phyloP scores from a whole-genome alignment of 148 eudicot genomes.

The Limonium bicolor region DNA sequence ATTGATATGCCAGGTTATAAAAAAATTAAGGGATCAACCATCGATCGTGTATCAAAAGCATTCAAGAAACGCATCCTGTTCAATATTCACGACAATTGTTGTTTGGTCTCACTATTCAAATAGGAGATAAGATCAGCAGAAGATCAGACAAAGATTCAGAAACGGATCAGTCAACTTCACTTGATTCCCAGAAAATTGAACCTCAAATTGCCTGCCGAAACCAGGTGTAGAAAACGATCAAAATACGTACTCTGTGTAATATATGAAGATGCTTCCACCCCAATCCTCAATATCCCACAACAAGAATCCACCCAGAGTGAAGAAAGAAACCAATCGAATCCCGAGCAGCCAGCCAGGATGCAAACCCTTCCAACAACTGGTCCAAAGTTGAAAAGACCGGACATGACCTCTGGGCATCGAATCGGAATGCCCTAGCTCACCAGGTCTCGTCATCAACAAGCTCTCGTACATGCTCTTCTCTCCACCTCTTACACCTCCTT shows the following conservation, averaged over 20 bases:
- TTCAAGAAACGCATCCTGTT: no score
- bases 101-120: no score
- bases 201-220: background rate
- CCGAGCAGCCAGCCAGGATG: slow-evolving; percentile 30
- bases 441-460: slow-evolving; percentile 7
- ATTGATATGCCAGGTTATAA: no score
- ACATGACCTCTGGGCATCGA: slow-evolving; percentile 10
- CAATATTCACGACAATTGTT: no score
- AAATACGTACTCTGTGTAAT: slow-evolving; percentile 44
- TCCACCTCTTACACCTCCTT: slow-evolving; percentile 7
- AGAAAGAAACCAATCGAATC: slow-evolving; percentile 18
- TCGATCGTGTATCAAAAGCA: no score
- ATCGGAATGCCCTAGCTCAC: background rate
- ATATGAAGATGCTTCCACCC: slow-evolving; percentile 28
- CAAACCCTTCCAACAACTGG: slow-evolving; percentile 32
- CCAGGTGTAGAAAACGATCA: background rate
- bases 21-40: no score
- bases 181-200: background rate
- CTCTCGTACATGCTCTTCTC: slow-evolving; percentile 16
- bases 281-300: slow-evolving; percentile 24
- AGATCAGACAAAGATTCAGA: no score
- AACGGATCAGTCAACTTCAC: no score
- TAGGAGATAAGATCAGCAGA: no score
- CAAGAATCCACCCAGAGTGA: slow-evolving; percentile 16
- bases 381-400: slow-evolving; percentile 20